Conservation (phyloP, 352 stramenopile genomes). For the Globisporangium uncinulatum region DNA sequence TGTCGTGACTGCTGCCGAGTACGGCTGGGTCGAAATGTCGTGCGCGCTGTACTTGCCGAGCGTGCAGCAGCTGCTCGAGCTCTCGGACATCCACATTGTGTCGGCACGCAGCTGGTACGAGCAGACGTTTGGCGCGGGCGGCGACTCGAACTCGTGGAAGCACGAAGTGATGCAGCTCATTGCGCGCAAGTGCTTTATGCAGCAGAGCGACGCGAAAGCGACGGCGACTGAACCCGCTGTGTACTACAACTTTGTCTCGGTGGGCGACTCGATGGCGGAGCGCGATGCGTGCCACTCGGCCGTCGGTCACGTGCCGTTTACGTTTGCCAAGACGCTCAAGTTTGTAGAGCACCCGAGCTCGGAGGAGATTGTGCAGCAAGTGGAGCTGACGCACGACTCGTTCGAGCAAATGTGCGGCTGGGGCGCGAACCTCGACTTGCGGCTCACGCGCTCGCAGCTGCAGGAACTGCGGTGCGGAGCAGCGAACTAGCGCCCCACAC, state of each 20-base stretch:
- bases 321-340: constrained; percentile 85
- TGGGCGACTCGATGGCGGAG: constrained; percentile 86
- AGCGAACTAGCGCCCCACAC: constrained; percentile 3
- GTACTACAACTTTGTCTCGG: constrained; percentile 79
- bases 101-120: constrained; percentile 84
- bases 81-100: constrained; percentile 81
- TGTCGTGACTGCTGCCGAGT: constrained; percentile 79
- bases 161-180: constrained; percentile 86
- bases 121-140: constrained; percentile 71
- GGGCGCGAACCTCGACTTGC: constrained; percentile 65
- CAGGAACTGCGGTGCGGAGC: constrained; percentile 49
- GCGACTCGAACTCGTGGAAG: constrained; percentile 79
- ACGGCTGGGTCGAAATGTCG: constrained; percentile 81
- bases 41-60: constrained; percentile 68
- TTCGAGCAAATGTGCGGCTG: constrained; percentile 86
- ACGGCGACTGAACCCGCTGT: constrained; percentile 14
- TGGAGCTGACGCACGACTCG: constrained; percentile 76
- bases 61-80: constrained; percentile 56
- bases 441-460: constrained; percentile 72
- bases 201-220: constrained; percentile 3
- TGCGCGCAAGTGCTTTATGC: constrained; percentile 73
- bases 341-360: constrained; percentile 78
- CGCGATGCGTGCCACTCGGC: constrained; percentile 76
- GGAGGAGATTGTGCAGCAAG: constrained; percentile 79
- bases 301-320: constrained; percentile 49